Percentiles rank a stretch among this genome's conserved stretches.
These are phyloP conservation scores for Podila verticillata DNA, from an alignment of 192 early-diverging fungal genomes.

Conservation along the genomic window DNA sequence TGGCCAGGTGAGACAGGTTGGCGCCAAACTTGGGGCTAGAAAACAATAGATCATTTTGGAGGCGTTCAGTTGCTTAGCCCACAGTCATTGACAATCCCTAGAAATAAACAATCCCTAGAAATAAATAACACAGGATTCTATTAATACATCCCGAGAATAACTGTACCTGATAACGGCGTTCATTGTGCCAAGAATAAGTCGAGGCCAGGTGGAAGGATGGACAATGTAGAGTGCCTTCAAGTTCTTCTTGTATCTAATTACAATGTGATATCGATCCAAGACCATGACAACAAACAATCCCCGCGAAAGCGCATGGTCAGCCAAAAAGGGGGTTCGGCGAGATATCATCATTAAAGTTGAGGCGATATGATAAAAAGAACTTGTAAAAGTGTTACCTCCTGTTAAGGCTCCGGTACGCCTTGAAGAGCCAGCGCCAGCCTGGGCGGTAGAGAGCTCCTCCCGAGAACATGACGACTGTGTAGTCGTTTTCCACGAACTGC, in stretches of 20 bases:
- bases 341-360: background rate
- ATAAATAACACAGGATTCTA: too few relatives aligned
- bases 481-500: constrained; percentile 90
- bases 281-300: background rate
- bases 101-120: too few relatives aligned
- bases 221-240: constrained; percentile 92
- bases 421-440: constrained; percentile 84
- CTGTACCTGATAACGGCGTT: constrained; percentile 84
- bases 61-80: background rate
- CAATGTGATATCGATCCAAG: background rate
- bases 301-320: too few relatives aligned
- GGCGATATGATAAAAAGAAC: background rate
- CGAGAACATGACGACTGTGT: constrained; percentile 89
- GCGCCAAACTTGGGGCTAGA: constrained; percentile 88
- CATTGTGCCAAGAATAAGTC: constrained; percentile 86
- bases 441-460: constrained; percentile 82
- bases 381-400: constrained; percentile 70
- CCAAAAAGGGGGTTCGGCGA: background rate
- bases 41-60: background rate
- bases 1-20: constrained; percentile 73
- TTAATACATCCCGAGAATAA: constrained; percentile 1
- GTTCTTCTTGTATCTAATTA: constrained; percentile 87
- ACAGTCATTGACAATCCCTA: too few relatives aligned
- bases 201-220: constrained; percentile 87
- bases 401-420: constrained; percentile 82